Evolutionary conservation across 2,329 filamentous ascomycete species (phyloP).

Genomic region (Cercospora sojina): DNA sequence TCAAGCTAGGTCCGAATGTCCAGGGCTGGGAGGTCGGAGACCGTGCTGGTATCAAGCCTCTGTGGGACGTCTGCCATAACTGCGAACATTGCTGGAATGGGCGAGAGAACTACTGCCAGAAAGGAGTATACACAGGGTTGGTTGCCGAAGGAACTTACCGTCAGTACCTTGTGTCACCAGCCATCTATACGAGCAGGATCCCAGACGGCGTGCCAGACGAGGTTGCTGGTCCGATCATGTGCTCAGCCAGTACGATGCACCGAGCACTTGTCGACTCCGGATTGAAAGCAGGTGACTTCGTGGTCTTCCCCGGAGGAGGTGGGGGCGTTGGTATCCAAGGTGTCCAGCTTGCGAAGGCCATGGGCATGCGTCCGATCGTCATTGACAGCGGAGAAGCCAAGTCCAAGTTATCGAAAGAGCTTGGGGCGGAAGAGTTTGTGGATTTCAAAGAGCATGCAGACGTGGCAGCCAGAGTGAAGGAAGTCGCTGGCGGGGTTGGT

Average conservation of each 20-base stretch:
- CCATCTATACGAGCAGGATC: conserved; percentile 55
- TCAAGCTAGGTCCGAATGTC: conserved; percentile 55
- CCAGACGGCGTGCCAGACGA: conserved; percentile 56
- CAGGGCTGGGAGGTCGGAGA: conserved; percentile 56
- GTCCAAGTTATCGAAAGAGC: conserved; percentile 46
- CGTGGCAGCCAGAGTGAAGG: conserved; percentile 46
- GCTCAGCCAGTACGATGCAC: conserved; percentile 58
- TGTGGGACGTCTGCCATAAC: conserved; percentile 52
- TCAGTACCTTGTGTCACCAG: conserved; percentile 60
- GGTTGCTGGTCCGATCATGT: conserved; percentile 60
- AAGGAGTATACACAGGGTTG: conserved; percentile 49
- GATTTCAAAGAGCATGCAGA: conserved; percentile 51
- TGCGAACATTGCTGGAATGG: conserved; percentile 49
- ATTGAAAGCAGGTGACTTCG: conserved; percentile 54
- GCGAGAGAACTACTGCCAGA: conserved; percentile 54
- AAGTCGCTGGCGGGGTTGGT: conserved; percentile 49
- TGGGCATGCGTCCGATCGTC: conserved; percentile 58
- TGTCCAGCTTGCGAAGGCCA: conserved; percentile 47
- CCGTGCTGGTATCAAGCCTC: conserved; percentile 51
- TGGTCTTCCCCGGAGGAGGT: conserved; percentile 56
- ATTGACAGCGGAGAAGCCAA: conserved; percentile 55
- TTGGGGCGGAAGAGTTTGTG: conserved; percentile 58
- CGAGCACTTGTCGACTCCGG: conserved; percentile 54
- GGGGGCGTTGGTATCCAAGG: conserved; percentile 59
- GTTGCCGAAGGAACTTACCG: conserved; percentile 53